Evolutionary conservation across 2,329 filamentous ascomycete species (phyloP), one percentile per base, ranked within the genome.

Genomic region (Aspergillus unguis): DNA sequence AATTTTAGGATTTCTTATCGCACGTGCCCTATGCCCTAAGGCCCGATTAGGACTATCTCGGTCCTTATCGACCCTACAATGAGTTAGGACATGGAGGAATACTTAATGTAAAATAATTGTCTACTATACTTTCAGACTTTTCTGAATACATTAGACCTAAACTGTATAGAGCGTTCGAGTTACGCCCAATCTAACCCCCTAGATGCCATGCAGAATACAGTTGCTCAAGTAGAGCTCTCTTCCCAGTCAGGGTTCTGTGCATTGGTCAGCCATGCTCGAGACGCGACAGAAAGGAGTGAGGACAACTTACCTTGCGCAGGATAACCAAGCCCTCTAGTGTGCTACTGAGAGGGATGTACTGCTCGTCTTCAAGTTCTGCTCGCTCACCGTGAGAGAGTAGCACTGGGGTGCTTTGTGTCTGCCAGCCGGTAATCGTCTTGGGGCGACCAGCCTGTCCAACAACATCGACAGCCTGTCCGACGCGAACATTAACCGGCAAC

Each of bases 371-470:
- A 46, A 99, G 78, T 78, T 99, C 94, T 7, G 94, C 94, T 65
- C 95, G 83, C 79, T 99, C 94, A 29, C 95, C 94, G 67, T 96
- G 87, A n/a, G 90, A 87, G 64, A 99, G 78, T 54, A 99, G 79
- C 43, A 99, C 94, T 0, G 94, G 94, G n/a, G 94, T 99, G 77
- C 90, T 96, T 79, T 99, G 94, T 60, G 94, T 99, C 76, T 99
- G 94, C 94, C 94, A 99, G 48, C 94, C 94, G 7, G 94, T 99
- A 65, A 99, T 99, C 2, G 94, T 99, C 86, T 99, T 97, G 62
- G 94, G 94, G 58, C 92, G 84, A 70, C 94, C 94, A 9, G 95
- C 94, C 73, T 97, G 94, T 47, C 94, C 95, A 37, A 99, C 94
- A 38, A 99, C 92, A 70, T 99, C 94, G 23, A 99, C 95, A 11